Conservation (phyloP, 2,329 filamentous ascomycete genomes). For the Plenodomus tracheiphilus region DNA sequence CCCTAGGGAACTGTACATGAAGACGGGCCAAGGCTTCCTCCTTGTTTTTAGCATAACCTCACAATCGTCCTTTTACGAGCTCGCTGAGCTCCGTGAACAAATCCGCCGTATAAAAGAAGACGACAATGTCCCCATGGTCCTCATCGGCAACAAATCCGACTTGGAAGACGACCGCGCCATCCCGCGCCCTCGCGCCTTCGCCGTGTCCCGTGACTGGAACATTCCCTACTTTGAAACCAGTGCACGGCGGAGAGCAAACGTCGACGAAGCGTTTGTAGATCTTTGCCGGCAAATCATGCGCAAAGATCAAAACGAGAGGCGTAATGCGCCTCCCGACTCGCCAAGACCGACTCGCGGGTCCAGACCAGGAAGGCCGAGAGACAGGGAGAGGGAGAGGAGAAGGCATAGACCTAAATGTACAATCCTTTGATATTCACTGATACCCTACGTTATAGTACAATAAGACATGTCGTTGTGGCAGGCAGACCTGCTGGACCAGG, state of each 20-base stretch:
- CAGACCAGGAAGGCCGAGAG: conserved; percentile 1
- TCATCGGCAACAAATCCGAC: conserved; percentile 91
- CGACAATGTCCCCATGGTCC: conserved; percentile 81
- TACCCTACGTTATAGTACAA: conserved; percentile 22
- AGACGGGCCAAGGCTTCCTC: conserved; percentile 87
- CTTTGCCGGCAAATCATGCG: conserved; percentile 81
- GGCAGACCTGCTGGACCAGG: conserved; percentile 29
- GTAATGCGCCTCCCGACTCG: conserved; percentile 21
- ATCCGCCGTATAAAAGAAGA: conserved; percentile 91
- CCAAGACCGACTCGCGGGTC: conserved; percentile 13
- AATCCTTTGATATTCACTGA: conserved; percentile 29
- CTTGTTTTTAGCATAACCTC: conserved; percentile 92
- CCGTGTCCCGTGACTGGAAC: conserved; percentile 83
- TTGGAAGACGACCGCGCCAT: conserved; percentile 83
- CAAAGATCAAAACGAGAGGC: conserved; percentile 61
- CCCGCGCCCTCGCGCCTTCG: conserved; percentile 76
- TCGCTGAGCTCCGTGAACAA: conserved; percentile 80
- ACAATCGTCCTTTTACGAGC: conserved; percentile 77
- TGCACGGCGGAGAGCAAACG: conserved; percentile 79
- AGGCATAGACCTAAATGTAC: conserved; percentile 30
- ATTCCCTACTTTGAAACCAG: conserved; percentile 92
- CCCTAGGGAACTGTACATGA: conserved; percentile 66
- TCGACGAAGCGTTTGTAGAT: conserved; percentile 87
- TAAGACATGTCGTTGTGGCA: conserved; percentile 6
- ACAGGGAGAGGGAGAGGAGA: conserved; percentile 7